Percentiles rank a stretch among this genome's conserved stretches.
Conservation (phyloP, 257 asterid species). For the Asclepias syriaca region DNA sequence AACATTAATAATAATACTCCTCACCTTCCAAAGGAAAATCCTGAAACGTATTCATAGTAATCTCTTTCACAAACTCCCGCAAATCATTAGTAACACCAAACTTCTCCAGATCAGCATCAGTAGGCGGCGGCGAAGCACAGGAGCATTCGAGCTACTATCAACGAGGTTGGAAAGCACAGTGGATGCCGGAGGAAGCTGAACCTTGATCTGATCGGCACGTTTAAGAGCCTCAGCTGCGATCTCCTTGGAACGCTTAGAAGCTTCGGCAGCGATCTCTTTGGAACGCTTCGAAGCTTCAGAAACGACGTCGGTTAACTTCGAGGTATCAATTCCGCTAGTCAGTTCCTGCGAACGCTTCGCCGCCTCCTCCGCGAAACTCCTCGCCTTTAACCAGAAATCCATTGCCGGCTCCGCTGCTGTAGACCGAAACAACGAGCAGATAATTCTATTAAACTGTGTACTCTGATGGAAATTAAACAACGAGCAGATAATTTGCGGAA, state of each 20-base stretch:
- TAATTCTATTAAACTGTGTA: background rate
- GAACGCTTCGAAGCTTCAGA: conserved; percentile 71
- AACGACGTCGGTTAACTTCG: conserved; percentile 71
- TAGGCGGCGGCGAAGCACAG: conserved; percentile 7
- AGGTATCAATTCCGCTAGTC: conserved; percentile 46
- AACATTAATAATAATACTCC: conserved; percentile 9
- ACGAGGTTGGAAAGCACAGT: conserved; percentile 43
- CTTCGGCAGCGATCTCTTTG: conserved; percentile 58
- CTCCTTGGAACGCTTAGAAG: conserved; percentile 36
- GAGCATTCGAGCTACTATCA: conserved; percentile 29
- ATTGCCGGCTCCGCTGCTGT: conserved; percentile 21
- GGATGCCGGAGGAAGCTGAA: conserved; percentile 65
- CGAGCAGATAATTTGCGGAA: background rate
- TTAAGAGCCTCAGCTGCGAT: conserved; percentile 62
- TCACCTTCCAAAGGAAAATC: conserved; percentile 80
- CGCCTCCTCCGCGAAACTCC: conserved; percentile 81
- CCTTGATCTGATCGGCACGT: conserved; percentile 83
- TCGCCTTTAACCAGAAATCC: conserved; percentile 89
- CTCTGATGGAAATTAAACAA: background rate
- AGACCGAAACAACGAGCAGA: background rate
- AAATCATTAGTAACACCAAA: conserved; percentile 78
- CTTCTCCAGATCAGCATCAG: conserved; percentile 52
- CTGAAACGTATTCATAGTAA: conserved; percentile 57
- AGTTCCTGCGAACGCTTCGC: conserved; percentile 80
- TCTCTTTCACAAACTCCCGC: conserved; percentile 71